Base-by-base conservation (phyloP, 2,329 filamentous ascomycete genomes). In the Cercospora citrullina region DNA sequence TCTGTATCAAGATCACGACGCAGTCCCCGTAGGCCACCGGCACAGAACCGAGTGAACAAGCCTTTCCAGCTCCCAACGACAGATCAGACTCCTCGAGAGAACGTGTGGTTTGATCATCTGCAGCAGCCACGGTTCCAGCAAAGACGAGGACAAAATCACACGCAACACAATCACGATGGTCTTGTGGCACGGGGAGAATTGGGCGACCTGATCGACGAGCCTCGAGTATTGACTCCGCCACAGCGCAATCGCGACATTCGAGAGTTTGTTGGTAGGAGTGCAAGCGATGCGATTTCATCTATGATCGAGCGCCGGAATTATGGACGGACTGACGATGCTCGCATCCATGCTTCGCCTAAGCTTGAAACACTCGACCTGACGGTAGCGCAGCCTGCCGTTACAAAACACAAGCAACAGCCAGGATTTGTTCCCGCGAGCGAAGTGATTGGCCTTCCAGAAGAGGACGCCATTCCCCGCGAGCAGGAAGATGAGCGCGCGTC, bases 381-480 rank as follows among this genome's bases (percentile, higher is more conserved):
- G 8, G 26, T 4, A 12, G 42, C 8, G n/a, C 16, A 21, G n/a
- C 42, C 14, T 4, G 16, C 16, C 30, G 14, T 66, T 26, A n/a
- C 60, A 23, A 31, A 53, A 61, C n/a, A 23, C 66, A 23, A 59
- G 51, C 45, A 48, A 62, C 28, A 51, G 4, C 67, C 62, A 16
- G 74, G 72, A n/a, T 76, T 76, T 66, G 64, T 76, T 14, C 75
- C 72, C 21, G 77, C 74, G 10, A 78, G 76, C 59, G 73, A 77
- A 55, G 61, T 78, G 5, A 69, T 68, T 60, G 66, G 33, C 21
- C 57, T 72, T 30, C 60, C 72, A 59, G 68, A 60, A 31, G 53
- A 62, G 28, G 53, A 57, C 14, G 5, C 66, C 12, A 64, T 61
- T 16, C 33, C 65, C 39, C 60, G 67, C 5, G 45, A 67, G 28